Evolutionary conservation across 345 rosid genomes (phyloP), one percentile per base, ranked within the genome.

Genomic region (Rubroshorea leprosula): DNA sequence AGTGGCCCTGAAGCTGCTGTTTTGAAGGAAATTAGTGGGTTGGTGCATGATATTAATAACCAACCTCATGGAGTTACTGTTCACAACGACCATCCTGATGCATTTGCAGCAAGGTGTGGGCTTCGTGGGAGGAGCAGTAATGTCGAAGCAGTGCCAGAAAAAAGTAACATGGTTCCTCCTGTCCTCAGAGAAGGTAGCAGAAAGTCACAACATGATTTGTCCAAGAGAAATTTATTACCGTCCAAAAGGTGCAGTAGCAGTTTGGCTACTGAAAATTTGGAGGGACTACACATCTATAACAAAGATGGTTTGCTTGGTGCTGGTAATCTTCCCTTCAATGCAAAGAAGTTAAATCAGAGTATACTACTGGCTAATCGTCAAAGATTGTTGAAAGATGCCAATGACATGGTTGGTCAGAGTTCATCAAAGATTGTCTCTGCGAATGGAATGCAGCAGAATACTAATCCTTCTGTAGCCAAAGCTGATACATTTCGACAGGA

Each of bases 21-120:
- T 25, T 66, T 78, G 61, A 72, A 50, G 60, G 64, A 51, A 53
- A 46, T 35, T 44, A 67, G 80, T 61, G 78, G 78, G 57, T 56
- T 78, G 74, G 31, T 62, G 41, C 54, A n/a, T n/a, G n/a, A n/a
- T n/a, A n/a, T 6, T 44, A 18, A 12, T 41, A 66, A 59, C 63
- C 63, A 55, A 25, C 23, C n/a, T 51, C 49, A 53, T 9, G 23
- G 35, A 59, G 51, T n/a, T 5, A 8, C 24, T 46, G 18, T 4
- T 13, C 55, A 41, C 55, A 20, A 38, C 50, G 39, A 55, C 44
- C 38, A 27, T n/a, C n/a, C n/a, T 51, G 51, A 43, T 71, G 67
- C 18, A 43, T 23, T 17, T 59, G 6, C 46, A 12, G 0, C 26
- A n/a, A n/a, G n/a, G n/a, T n/a, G n/a, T 1, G 45, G 66, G 69